Percentiles rank a stretch among this genome's conserved stretches.
These are phyloP conservation scores for Chenopodium suecicum DNA, from an alignment of 148 eudicot species.

Conservation along the genomic window DNA sequence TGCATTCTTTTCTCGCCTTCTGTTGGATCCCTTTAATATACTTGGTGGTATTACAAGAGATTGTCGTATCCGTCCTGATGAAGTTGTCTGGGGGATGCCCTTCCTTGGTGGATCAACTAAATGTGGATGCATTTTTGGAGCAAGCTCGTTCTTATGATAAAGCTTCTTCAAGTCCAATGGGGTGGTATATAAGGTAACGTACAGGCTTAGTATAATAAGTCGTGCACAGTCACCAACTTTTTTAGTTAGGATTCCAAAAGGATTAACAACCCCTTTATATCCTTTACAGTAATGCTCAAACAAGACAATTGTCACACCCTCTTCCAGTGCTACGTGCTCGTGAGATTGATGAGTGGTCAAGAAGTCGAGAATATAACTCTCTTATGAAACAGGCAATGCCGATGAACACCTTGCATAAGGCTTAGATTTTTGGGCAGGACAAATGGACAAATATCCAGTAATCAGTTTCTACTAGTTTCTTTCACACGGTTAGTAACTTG, in stretches of 20 bases:
- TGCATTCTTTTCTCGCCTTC: background rate
- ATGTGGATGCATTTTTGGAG: constrained; percentile 94
- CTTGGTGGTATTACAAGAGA: constrained; percentile 74
- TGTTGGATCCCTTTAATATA: constrained; percentile 14
- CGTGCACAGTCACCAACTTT: background rate
- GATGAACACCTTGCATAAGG: constrained; percentile 39
- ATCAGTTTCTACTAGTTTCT: background rate
- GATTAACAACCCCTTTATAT: background rate
- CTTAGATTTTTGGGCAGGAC: constrained; percentile 22
- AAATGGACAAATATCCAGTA: background rate
- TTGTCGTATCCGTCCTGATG: constrained; percentile 94
- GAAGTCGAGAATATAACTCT: constrained; percentile 66
- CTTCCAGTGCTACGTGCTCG: constrained; percentile 97
- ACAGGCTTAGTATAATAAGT: background rate
- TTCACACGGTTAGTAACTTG: background rate
- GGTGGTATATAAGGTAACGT: constrained; percentile 85
- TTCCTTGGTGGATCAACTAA: constrained; percentile 88
- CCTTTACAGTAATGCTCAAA: constrained; percentile 80
- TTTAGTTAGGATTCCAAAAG: background rate
- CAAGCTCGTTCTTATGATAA: constrained; percentile 98
- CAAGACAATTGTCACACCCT: constrained; percentile 96
- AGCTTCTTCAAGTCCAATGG: constrained; percentile 86
- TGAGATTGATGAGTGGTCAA: constrained; percentile 97
- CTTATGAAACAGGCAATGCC: constrained; percentile 52
- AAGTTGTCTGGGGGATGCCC: constrained; percentile 98